Evolutionary conservation across 2,329 filamentous ascomycete genomes (phyloP).

Genomic region (Grosmannia huntii): DNA sequence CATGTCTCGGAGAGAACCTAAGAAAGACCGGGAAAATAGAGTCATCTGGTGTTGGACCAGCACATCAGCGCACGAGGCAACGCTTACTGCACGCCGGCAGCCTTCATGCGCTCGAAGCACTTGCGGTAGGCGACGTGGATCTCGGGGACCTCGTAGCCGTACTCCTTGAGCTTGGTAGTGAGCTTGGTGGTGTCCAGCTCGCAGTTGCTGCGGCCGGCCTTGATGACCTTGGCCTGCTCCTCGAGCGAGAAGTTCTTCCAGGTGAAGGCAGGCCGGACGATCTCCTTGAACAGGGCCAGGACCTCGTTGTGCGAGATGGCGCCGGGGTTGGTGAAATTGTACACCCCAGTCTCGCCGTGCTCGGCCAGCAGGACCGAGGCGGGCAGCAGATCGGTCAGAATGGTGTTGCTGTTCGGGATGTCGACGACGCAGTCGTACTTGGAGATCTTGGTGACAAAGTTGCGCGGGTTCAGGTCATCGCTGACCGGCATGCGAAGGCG

Average conservation of each 20-base stretch:
- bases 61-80: neutral
- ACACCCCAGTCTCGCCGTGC: conserved; percentile 66
- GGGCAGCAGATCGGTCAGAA: conserved; percentile 51
- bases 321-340: conserved; percentile 60
- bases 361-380: conserved; percentile 76
- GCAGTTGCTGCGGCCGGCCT: conserved; percentile 55
- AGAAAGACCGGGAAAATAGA: neutral
- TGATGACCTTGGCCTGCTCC: conserved; percentile 55
- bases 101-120: conserved; percentile 53
- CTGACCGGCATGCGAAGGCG: conserved; percentile 58
- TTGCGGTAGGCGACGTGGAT: conserved; percentile 46
- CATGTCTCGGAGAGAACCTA: neutral
- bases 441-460: conserved; percentile 57
- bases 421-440: conserved; percentile 53
- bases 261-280: conserved; percentile 44
- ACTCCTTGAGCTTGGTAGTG: conserved; percentile 44
- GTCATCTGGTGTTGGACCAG: neutral
- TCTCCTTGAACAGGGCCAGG: conserved; percentile 47
- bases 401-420: conserved; percentile 56
- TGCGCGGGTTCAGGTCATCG: conserved; percentile 52
- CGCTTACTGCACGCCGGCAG: conserved; percentile 34
- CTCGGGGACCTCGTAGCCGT: conserved; percentile 44
- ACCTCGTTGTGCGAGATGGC: conserved; percentile 62
- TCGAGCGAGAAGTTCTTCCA: conserved; percentile 56
- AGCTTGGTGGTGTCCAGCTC: conserved; percentile 51